Conservation (phyloP, 768 basidiomycete genomes). For the Lyophyllum shimeji region DNA sequence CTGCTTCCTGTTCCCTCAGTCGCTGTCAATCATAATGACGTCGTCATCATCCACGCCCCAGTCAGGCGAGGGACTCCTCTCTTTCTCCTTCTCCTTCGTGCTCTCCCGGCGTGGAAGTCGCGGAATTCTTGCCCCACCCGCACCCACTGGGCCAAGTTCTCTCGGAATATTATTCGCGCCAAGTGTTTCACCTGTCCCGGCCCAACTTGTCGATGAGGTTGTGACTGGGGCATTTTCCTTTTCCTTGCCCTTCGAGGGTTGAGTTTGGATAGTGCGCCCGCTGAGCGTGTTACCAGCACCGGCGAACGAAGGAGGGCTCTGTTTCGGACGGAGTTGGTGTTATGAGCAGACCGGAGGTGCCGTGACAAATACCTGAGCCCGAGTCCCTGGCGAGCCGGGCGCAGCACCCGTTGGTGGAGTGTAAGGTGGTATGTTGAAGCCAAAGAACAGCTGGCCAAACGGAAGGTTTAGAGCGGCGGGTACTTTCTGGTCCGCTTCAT, state of each 20-base stretch:
- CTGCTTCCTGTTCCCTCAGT: constrained; percentile 33
- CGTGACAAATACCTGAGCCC: constrained; percentile 28
- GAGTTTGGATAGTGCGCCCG: constrained; percentile 39
- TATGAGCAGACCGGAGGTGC: background rate
- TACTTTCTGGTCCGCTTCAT: constrained; percentile 74
- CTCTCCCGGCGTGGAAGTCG: constrained; percentile 38
- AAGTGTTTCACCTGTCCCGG: constrained; percentile 50
- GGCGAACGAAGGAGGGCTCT: constrained; percentile 51
- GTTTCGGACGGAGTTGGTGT: constrained; percentile 1
- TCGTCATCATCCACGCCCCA: constrained; percentile 86
- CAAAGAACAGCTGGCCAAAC: constrained; percentile 95
- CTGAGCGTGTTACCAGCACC: constrained; percentile 71
- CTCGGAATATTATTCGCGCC: constrained; percentile 37
- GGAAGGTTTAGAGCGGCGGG: constrained; percentile 91
- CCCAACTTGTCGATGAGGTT: constrained; percentile 39
- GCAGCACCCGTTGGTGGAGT: constrained; percentile 42
- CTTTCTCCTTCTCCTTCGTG: constrained; percentile 38
- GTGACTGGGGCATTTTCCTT: constrained; percentile 37
- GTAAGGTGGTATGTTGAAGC: constrained; percentile 80
- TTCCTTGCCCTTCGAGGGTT: constrained; percentile 47
- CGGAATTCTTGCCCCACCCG: constrained; percentile 55
- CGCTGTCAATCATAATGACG: constrained; percentile 83
- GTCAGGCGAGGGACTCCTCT: constrained; percentile 72
- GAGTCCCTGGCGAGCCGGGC: constrained; percentile 26
- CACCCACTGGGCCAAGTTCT: constrained; percentile 46